phyloP scores from a whole-genome alignment of 768 basidiomycete species.

The Suillus spraguei region DNA sequence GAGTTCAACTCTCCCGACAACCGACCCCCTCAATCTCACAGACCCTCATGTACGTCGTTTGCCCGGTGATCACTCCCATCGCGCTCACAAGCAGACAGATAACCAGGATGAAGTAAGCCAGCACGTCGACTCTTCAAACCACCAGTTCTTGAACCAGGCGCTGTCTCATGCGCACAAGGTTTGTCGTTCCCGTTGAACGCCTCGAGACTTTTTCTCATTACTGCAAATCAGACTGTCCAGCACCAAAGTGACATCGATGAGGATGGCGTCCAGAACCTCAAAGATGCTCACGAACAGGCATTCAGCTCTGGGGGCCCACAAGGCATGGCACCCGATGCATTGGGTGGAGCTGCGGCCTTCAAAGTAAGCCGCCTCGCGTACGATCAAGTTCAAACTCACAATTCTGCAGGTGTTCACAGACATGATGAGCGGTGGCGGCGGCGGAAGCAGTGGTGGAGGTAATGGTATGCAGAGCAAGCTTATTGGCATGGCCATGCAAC shows the following conservation, averaged over 20 bases:
- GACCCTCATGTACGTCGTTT: constrained; percentile 27
- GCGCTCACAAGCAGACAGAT: constrained; percentile 43
- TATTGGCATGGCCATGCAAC: constrained; percentile 85
- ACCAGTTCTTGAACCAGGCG: constrained; percentile 52
- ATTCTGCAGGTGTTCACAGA: constrained; percentile 57
- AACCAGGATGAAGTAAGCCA: constrained; percentile 63
- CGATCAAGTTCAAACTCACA: no score
- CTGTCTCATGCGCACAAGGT: constrained; percentile 55
- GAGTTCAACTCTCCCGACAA: constrained; percentile 65
- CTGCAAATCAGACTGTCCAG: constrained; percentile 31
- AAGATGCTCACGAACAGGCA: constrained; percentile 58
- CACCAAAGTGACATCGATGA: constrained; percentile 64
- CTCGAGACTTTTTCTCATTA: not conserved
- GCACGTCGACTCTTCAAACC: constrained; percentile 45
- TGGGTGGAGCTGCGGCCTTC: constrained; percentile 81
- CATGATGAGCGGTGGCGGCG: constrained; percentile 35
- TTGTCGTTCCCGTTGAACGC: constrained; percentile 12
- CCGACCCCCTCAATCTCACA: constrained; percentile 19
- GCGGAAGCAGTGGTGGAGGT: constrained; percentile 38
- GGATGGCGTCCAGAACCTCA: constrained; percentile 46
- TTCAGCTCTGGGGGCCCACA: constrained; percentile 47
- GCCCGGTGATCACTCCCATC: constrained; percentile 5
- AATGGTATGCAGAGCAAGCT: constrained; percentile 58
- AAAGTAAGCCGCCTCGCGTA: constrained; percentile 44
- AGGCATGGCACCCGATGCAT: constrained; percentile 56